Percentiles rank a stretch among this genome's conserved stretches.
phyloP scores from a whole-genome alignment of 108 stramenopile genomes.

The Pseudonitzschia multiseries region DNA sequence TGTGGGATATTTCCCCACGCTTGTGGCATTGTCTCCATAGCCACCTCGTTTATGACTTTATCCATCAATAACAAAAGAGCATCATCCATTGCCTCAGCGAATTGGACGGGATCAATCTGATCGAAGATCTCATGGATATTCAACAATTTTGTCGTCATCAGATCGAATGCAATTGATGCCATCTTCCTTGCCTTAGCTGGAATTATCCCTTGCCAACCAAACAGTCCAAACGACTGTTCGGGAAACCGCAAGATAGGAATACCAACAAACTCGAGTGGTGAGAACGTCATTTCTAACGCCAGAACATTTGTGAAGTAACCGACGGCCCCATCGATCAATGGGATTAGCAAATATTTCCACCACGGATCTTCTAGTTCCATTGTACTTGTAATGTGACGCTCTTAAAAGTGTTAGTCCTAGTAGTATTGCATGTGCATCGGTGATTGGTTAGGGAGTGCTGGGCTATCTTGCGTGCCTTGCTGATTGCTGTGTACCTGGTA shows the following conservation, averaged over 20 bases:
- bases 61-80: conserved; percentile 82
- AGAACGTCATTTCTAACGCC: conserved; percentile 91
- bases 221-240: conserved; percentile 87
- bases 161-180: conserved; percentile 81
- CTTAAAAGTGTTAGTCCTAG: too few species aligned
- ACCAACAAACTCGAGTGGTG: conserved; percentile 87
- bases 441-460: too few species aligned
- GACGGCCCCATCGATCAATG: conserved; percentile 57
- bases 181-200: conserved; percentile 90
- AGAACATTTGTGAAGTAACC: conserved; percentile 89
- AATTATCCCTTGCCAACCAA: conserved; percentile 94
- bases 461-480: too few species aligned
- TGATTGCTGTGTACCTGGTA: too few species aligned
- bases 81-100: conserved; percentile 83
- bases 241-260: conserved; percentile 67
- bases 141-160: conserved; percentile 88
- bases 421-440: too few species aligned
- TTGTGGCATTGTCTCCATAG: conserved; percentile 76
- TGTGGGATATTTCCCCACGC: conserved; percentile 77
- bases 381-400: too few species aligned
- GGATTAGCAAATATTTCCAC: conserved; percentile 58
- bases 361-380: conserved; percentile 45
- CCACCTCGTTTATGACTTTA: conserved; percentile 80
- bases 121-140: conserved; percentile 84
- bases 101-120: conserved; percentile 77